Base-by-base conservation (phyloP, 2,329 filamentous ascomycete species). In the Corinectria fuckeliana region DNA sequence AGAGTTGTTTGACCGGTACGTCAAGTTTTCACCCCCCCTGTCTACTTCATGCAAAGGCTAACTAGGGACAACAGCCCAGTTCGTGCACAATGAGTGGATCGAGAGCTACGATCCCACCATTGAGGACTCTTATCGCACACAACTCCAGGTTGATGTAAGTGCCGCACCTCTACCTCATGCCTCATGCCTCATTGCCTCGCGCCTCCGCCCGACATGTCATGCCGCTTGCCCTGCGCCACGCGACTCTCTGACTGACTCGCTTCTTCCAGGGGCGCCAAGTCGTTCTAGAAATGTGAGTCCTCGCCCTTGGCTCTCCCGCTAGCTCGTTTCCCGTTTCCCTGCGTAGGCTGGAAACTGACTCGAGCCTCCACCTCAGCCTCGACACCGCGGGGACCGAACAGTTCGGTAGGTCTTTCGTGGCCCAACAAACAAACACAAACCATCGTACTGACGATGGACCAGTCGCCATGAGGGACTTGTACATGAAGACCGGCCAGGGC, bases 51-150 rank as follows among this genome's bases (percentile, higher is more conserved):
- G 56, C 36, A 45, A 59, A 56, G 52, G 50, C 66, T 69, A 16
- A 70, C 67, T n/a, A 50, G 44, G 60, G 51, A 50, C n/a, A 63
- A 62, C 63, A 92, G 92, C 93, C 71, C 92, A 96, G 82, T 96
- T 96, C 72, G 92, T 96, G 51, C 92, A 95, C 77, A 93, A 95
- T 79, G 90, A 96, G 70, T 96, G 92, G 91, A 94, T 96, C 74
- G 92, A 96, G 77, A 91, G 88, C 75, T 92, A 92, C 77, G 89
- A 92, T 74, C 89, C 89, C 14, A 92, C 89, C 16, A 92, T 92
- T 68, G 89, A 92, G 73, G 89, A 92, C 75, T 90, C 89, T 26
- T 92, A 92, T 73, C 84, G 89, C 62, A 91, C 89, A 62, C 88
- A 91, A 67, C 82, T 91, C 42, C 83, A 93, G 69, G 91, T 97